Conservation (phyloP, 1,284 basidiomycete species). For the Ganoderma leucocontextum region DNA sequence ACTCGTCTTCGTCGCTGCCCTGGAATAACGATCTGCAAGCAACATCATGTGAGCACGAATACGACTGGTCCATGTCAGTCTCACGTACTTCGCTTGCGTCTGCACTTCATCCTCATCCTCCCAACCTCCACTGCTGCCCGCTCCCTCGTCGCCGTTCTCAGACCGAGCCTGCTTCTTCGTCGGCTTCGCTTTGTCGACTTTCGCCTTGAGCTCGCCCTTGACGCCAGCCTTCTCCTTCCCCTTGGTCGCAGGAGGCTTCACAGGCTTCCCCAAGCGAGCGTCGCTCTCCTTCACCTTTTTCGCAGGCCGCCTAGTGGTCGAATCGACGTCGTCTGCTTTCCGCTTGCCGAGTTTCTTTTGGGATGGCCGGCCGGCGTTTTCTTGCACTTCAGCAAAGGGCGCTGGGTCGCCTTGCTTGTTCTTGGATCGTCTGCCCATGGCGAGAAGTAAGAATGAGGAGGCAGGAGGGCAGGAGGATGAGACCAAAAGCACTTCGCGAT, state of each 20-base stretch:
- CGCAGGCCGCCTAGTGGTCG: constrained; percentile 51
- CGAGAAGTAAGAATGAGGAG: constrained; percentile 12
- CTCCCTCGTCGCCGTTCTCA: constrained; percentile 41
- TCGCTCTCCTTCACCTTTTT: constrained; percentile 65
- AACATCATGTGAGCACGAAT: background rate
- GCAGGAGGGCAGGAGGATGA: background rate
- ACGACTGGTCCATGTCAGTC: constrained; percentile 19
- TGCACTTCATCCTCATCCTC: constrained; percentile 60
- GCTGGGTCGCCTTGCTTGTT: constrained; percentile 87
- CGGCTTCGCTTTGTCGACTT: constrained; percentile 36
- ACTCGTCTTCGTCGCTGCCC: constrained; percentile 58
- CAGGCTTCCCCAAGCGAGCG: constrained; percentile 13
- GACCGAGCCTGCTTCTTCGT: constrained; percentile 30
- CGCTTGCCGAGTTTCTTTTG: constrained; percentile 75
- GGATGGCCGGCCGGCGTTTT: constrained; percentile 43
- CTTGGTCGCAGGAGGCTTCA: constrained; percentile 30
- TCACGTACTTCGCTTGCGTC: constrained; percentile 53
- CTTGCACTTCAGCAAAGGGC: constrained; percentile 58
- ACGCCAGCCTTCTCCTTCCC: constrained; percentile 29
- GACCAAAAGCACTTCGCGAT: background rate
- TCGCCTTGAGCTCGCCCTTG: constrained; percentile 44
- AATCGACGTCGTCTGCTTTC: constrained; percentile 60
- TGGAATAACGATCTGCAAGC: constrained; percentile 54
- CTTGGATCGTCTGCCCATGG: constrained; percentile 92
- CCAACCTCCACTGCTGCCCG: constrained; percentile 61